Evolutionary conservation across 2,329 filamentous ascomycete species (phyloP).

Genomic region (Daldinia eschscholtzii): DNA sequence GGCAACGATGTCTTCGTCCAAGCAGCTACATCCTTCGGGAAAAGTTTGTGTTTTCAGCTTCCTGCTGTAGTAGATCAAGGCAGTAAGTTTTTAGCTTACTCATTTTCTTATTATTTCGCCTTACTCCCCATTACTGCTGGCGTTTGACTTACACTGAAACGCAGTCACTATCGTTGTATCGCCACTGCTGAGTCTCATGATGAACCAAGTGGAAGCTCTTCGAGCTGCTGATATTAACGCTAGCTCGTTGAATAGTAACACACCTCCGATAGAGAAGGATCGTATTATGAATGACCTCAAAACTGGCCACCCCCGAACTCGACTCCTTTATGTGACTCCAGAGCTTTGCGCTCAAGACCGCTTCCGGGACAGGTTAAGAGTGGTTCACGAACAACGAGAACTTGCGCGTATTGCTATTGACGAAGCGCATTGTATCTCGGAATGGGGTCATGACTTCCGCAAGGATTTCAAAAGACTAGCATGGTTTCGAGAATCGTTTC

Average conservation of each 20-base stretch:
- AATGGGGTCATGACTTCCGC: slow-evolving; percentile 99
- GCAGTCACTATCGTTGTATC: slow-evolving; percentile 78
- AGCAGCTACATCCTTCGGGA: slow-evolving; percentile 90
- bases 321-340: slow-evolving; percentile 92
- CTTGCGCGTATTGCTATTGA: slow-evolving; percentile 91
- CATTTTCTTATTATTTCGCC: not conserved
- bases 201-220: slow-evolving; percentile 90
- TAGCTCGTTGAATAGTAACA: slow-evolving; percentile 88
- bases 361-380: slow-evolving; percentile 80
- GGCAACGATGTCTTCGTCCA: slow-evolving; percentile 94
- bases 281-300: slow-evolving; percentile 84
- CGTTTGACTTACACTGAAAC: slow-evolving; percentile 29
- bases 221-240: slow-evolving; percentile 81
- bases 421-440: slow-evolving; percentile 96
- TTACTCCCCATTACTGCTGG: not conserved
- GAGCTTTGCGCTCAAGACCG: slow-evolving; percentile 83
- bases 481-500: slow-evolving; percentile 86
- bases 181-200: slow-evolving; percentile 90
- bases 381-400: slow-evolving; percentile 83
- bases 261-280: slow-evolving; percentile 72
- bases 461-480: slow-evolving; percentile 87
- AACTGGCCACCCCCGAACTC: slow-evolving; percentile 85
- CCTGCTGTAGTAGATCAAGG: slow-evolving; percentile 89
- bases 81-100: slow-evolving; percentile 66
- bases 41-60: slow-evolving; percentile 92